Base-by-base conservation (phyloP, 768 basidiomycete genomes). In the Leccinum aurantiacum region DNA sequence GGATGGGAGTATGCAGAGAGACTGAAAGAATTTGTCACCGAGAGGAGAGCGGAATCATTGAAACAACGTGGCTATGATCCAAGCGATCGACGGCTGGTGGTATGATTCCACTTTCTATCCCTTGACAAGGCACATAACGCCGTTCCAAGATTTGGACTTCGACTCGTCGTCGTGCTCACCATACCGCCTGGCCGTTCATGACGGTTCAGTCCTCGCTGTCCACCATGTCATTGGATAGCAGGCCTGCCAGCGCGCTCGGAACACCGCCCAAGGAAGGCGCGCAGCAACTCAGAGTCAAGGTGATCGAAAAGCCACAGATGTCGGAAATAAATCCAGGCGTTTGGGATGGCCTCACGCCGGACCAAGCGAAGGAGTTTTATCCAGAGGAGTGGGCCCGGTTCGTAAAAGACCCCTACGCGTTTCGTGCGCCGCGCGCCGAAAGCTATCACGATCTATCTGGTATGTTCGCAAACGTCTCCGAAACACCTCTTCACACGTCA, bases 291-390 rank as follows among this genome's bases (percentile, higher is more conserved):
- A 83, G 81, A 54, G 84, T 93, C 72, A 94, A 90, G 71, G 93
- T 98, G 31, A 84, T 95, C 50, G 94, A 99, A 77, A 98, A 97
- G 68, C 85, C 90, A 0, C 95, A 95, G 75, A 98, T 98, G 95
- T 81, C 88, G 54, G 97, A 99, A 78, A 97, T 98, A 69, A 99
- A 99, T 69, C 96, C 95, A 54, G 96, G 90, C 7, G 87, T 98
- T 17, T 97, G 95, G 95, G 97, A 98, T 72, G 97, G 97, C 0
- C 80, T 98, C 41, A 91, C 89, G 2, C 89, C 92, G 1, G 91
- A 93, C 63, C 89, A 96, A 69, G 95, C 93, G 19, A 86, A 87
- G 72, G 89, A 88, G 73, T 87, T 86, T 67, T 98, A 95, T 72
- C 92, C 96, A 0, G 90, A 89, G 56, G 97, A 99, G 71, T 98